Evolutionary conservation across 2,329 filamentous ascomycete species (phyloP), one percentile per base, ranked within the genome.

Genomic region (Penicillium sp.): DNA sequence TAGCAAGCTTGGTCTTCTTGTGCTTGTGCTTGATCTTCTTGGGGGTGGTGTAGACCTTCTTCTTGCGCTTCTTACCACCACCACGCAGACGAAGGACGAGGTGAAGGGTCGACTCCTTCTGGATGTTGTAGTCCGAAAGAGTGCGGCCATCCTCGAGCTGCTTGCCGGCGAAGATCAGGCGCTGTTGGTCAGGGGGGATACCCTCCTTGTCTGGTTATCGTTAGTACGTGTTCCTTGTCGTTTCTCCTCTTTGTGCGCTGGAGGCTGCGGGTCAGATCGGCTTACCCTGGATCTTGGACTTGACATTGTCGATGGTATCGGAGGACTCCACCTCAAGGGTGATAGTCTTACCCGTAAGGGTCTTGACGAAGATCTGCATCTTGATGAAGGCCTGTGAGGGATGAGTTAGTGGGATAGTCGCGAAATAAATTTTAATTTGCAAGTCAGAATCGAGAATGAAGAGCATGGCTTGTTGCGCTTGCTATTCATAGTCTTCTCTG

Each of bases 21-120:
- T 90, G 88, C 91, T 99, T 99, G 87, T 99, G 93, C 93, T 99
- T 99, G 88, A 99, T 99, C 90, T 99, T 99, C 91, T 99, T 99
- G 77, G 93, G 93, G 72, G 93, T 99, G 76, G 89, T 97, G 88
- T 99, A 99, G 68, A 99, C 93, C 91, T 99, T 99, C 90, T 95
- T 95, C 89, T 99, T 99, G 79, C 95, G 86, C 89, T 97, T 96
- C 90, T 99, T 99, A 75, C 78, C 91, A 78, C 92, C 93, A 83
- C 93, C 93, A 84, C 92, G 93, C 57, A 99, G 90, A 75, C 93
- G 89, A 69, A 99, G 87, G 69, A 99, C 93, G 68, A 97, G 81
- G 80, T 99, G 93, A 64, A 99, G 90, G 69, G 93, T 99, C 66
- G 86, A 91, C 86, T 97, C 92, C 87, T 99, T 99, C 86, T 99